Conservation (phyloP, 495 filamentous ascomycete genomes). For the Neurospora intermedia region DNA sequence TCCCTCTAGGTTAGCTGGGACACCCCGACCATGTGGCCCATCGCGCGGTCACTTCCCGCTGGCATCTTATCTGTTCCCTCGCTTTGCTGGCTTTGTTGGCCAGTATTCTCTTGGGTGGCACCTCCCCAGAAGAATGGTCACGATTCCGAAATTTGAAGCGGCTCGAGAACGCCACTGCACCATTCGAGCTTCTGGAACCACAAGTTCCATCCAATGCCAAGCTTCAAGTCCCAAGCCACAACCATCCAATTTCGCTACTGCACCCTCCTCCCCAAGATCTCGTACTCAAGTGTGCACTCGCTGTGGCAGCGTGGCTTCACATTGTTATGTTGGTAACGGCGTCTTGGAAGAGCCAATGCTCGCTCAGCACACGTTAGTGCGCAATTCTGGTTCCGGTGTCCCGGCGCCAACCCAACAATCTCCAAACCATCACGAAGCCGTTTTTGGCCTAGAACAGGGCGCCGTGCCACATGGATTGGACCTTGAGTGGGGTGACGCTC, state of each 20-base stretch:
- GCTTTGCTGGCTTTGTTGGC: not conserved
- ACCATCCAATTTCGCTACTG: not conserved
- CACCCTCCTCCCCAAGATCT: not conserved
- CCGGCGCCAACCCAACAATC: not conserved
- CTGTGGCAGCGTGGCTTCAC: not conserved
- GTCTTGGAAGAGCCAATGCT: not conserved
- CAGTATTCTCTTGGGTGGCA: not conserved
- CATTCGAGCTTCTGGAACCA: not conserved
- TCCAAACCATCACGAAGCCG: not conserved
- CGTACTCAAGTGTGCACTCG: not conserved
- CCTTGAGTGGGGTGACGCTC: not conserved
- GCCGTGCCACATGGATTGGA: not conserved
- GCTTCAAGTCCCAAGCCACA: not conserved
- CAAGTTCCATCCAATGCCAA: not conserved
- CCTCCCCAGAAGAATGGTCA: not conserved
- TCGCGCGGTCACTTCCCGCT: not conserved
- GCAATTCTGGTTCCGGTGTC: not conserved
- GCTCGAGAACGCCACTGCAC: not conserved
- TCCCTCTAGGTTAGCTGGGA: not conserved
- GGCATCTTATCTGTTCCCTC: not conserved
- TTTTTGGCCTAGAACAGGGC: not conserved
- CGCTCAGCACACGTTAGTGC: not conserved
- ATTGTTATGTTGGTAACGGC: not conserved
- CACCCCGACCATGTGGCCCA: not conserved
- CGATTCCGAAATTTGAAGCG: not conserved